Evolutionary conservation across 2,329 filamentous ascomycete species (phyloP), one percentile per base, ranked within the genome.

Genomic region (Fusarium sororula): DNA sequence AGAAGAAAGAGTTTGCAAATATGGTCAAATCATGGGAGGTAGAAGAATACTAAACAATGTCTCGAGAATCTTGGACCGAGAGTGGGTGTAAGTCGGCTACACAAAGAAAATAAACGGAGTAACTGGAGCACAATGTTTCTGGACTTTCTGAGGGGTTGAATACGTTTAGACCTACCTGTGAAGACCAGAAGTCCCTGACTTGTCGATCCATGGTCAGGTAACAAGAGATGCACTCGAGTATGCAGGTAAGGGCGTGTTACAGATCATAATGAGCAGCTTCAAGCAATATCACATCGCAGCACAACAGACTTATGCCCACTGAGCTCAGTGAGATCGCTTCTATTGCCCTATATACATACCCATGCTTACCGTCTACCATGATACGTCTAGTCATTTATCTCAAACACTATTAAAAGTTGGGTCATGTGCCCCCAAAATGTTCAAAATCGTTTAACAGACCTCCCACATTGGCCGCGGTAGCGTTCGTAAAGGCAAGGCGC

Each of bases 381-480:
- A 57, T 69, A 63, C 63, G 57, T 74, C 74, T 65, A 67, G 59
- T 42, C 48, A 63, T 48, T 61, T 38, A 56, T 57, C 37, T 62
- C 39, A 51, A 48, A 57, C 55, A 54, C 53, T 57, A 56, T 30
- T 37, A 35, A 32, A 32, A 37, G 55, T 24, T 30, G 57, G 54
- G 30, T n/a, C 30, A 35, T 22, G n/a, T 50, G 26, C 47, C 60
- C 47, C n/a, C 41, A 20, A 39, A 32, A 55, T 47, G 22, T n/a
- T 13, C 41, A 13, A 38, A 47, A 47, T 26, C 41, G n/a, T 53
- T 85, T 73, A 88, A 75, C 87, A 90, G 54, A 90, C 80, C 77
- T 91, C 89, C 90, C 90, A 93, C 75, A 93, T 80, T 10, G 91
- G 91, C 35, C 87, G 85, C 6, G 91, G 91, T 50, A 92, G 80